Evolutionary conservation across 2,329 filamentous ascomycete species (phyloP), one percentile per base, ranked within the genome.

Genomic region (Fusarium austroafricanum): DNA sequence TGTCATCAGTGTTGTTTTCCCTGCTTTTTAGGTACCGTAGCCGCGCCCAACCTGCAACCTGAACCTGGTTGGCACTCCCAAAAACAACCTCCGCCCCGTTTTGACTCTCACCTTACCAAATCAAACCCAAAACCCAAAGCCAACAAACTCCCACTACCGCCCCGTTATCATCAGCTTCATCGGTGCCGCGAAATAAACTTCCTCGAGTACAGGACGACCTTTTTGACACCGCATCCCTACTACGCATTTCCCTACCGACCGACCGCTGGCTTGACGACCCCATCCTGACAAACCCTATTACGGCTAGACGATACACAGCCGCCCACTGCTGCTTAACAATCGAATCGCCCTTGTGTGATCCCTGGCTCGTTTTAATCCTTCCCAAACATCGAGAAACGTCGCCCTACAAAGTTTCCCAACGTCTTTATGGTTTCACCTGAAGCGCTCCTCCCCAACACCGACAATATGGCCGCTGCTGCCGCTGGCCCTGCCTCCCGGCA

Each of bases 401-500:
- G 45, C 46, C 43, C 18, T n/a, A 35, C 18, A 63, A 33, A 39
- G 17, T 29, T 18, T 40, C 26, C 20, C 44, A 67, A 18, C 40
- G 55, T 50, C 45, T 54, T 45, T 52, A 49, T 49, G 31, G 57
- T 35, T 33, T 11, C 20, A n/a, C 52, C 46, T 46, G 51, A 70
- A 54, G 62, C 51, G 59, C 55, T 40, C 55, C 44, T 65, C 60
- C 43, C 39, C 50, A 38, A 55, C 37, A 26, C 55, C 50, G 39
- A 57, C 52, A 61, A 50, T 49, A 74, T 73, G 73, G 73, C 73
- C 66, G 70, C 71, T 38, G 58, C 67, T 39, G 60, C 61, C 52
- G 35, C 61, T 51, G 55, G 58, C 38, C 55, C 58, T 59, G 64
- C 66, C 47, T 35, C 47, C 60, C 65, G 71, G 61, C 53, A 67